Evolutionary conservation across 2,329 filamentous ascomycete species (phyloP), one percentile per base, ranked within the genome.

Genomic region (Monosporascus cannonballus): DNA sequence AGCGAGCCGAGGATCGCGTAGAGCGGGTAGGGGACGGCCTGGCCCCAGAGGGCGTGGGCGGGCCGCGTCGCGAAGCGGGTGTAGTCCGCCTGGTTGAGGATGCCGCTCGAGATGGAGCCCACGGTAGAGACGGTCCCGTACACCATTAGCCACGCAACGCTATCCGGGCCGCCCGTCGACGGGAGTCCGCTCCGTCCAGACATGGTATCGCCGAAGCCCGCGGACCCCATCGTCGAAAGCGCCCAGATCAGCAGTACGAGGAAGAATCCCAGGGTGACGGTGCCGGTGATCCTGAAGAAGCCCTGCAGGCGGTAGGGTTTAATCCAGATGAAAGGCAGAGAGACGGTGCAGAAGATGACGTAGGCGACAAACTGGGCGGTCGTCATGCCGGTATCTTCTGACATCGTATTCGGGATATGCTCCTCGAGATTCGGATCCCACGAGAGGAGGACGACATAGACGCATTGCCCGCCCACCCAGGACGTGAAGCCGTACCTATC

Each of bases 291-390:
- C 24, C 50, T 44, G 7, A 51, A 41, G 42, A 52, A 51, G 27
- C 36, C 52, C 25, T 57, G 52, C 17, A 57, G 37, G n/a, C 38
- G 52, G 24, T 57, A 50, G 18, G 55, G 55, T 8, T 48, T 53
- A 2, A 57, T 48, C 45, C 55, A 57, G 45, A 57, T 51, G 38
- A 55, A 36, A n/a, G 55, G 55, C 14, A 57, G 42, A 48, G 54
- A 57, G 18, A 57, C 34, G 14, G 55, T 9, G 17, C 53, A 50
- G 45, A 57, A 57, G 4, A 57, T 48, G 8, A 53, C 48, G 46
- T 55, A 61, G 44, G 60, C 61, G 36, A 69, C 45, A 56, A 71
- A 59, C 39, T 62, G 61, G 20, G 62, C 56, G 6, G 63, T 69
- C 0, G 68, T 70, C 36, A 71, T 67, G n/a, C 53, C 55, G 7